Evolutionary conservation across 441 rosid species (phyloP), one percentile per base, ranked within the genome.

Genomic region (Sinapis alba): DNA sequence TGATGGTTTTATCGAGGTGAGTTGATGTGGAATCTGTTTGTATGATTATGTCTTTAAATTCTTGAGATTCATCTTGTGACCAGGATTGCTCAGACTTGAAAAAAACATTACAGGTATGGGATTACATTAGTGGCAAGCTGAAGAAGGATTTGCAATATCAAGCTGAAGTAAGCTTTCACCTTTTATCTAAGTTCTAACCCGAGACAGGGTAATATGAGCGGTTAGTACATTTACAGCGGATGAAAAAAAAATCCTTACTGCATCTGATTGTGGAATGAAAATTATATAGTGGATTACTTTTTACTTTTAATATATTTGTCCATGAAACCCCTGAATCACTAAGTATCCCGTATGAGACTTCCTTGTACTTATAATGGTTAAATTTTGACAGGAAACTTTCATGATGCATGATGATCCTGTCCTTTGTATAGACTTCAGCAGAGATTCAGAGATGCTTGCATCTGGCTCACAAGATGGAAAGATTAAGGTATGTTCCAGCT

Each of bases 371-470:
- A 67, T 53, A 79, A 54, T 75, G 64, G 62, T 63, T 76, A 54
- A 34, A 80, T 68, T 79, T 66, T 81, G 74, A 72, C 93, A 94
- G 99, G 99, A 97, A 86, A 89, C 93, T 71, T 94, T 94, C 85
- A 97, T 97, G 99, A 92, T 94, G 99, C 99, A 97, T 76, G 99
- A 97, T 73, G 97, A 94, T 73, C 92, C 97, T 67, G 96, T 91
- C 77, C 95, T 97, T 62, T 94, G 97, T 84, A 87, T 92, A 85
- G 97, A 96, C 82, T 94, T 94, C 82, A 96, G 99, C 84, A 87
- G 91, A 87, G 99, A 96, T 72, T 92, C 98, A 20, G 99, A 97
- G 87, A 84, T 94, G 97, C 86, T 94, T 82, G 97, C 97, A 18
- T 97, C 97, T 62, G 98, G 97, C 59, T 90, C 96, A 16, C 95